Base-by-base conservation (phyloP, 768 basidiomycete species). In the Clavulina sp. region DNA sequence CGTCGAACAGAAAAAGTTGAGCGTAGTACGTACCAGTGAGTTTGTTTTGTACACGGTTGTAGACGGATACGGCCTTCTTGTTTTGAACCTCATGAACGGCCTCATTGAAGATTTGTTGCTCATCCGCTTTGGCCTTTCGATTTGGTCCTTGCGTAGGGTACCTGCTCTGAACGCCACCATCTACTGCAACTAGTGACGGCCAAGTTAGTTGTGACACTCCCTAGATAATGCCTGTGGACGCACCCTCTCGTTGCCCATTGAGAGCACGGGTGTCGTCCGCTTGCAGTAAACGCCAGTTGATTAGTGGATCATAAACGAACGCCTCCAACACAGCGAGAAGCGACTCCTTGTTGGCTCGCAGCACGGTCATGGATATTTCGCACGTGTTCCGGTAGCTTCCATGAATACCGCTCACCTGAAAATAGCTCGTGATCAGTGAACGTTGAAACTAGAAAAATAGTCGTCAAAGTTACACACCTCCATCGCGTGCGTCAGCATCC, bases 401-500 rank as follows among this genome's bases (percentile, higher is more conserved):
- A 61, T 96, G 88, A 55, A 99, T 95, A 23, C 95, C 93, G 66
- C 91, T 93, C 58, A 93, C 89, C 87, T 91, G 59, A 21, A 23
- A 51, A 38, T 41, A 16, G 33, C 21, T 18, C n/a, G n/a, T n/a
- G n/a, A n/a, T n/a, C n/a, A n/a, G n/a, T n/a, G n/a, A n/a, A n/a
- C n/a, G n/a, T n/a, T n/a, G 4, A 58, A n/a, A n/a, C n/a, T n/a
- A n/a, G n/a, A n/a, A n/a, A n/a, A n/a, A 9, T 46, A 16, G 26
- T 26, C 43, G 13, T 24, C 9, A 13, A 16, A 26, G 13, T 13
- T 13, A 48, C 13, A 60, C 74, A 87, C 91, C 76, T 99, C 95
- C 95, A 99, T 99, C 9, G 95, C 95, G 63, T 95, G 87, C 7
- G 89, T 93, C 49, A 99, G 74, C 95, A 99, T 99, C 58, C 95